Base-by-base conservation (phyloP, 1,284 basidiomycete genomes). In the Stereum hirsutum region DNA sequence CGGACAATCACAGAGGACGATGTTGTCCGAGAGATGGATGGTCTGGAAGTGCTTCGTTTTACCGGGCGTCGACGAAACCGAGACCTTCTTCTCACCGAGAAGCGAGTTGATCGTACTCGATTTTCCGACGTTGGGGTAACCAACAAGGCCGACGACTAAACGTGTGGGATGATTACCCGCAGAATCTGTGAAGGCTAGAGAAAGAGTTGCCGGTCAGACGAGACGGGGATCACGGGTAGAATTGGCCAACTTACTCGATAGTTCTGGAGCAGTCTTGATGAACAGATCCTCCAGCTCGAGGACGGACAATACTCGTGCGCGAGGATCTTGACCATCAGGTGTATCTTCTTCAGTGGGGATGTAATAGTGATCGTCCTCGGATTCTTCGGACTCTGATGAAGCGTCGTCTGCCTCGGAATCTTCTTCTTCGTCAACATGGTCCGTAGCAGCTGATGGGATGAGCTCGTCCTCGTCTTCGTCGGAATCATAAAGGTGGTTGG, bases 21-120 rank as follows among this genome's bases (percentile, higher is more conserved):
- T 87, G 3, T 78, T 72, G 23, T 89, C 78, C 0, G 93, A 93
- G 21, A 99, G 75, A 51, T 93, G 79, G 50, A 98, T 93, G 0
- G 96, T 99, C 65, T 99, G 96, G 70, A 99, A 98, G 65, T 99
- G 96, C 61, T 99, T 99, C 24, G 96, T 99, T 65, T 99, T 98
- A 52, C 96, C 94, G 0, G 96, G 96, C 0, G 95, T 99, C 0
- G 93, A 82, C 2, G 94, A 98, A 6, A 97, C 95, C 54, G 90
- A 95, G 48, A 98, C 95, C 72, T 94, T 96, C 70, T 98, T 97
- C 55, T 89, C 85, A 25, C 96, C 84, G 41, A 98, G 80, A 15
- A 99, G 75, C 17, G 93, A 91, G 61, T 99, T 99, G 62, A 99
- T 98, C 7, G 97, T 83, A 49, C 87, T 92, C 1, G 91, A 95